Evolutionary conservation across 257 asterid genomes (phyloP), one percentile per base, ranked within the genome.

Genomic region (Nicotiana benthamiana): DNA sequence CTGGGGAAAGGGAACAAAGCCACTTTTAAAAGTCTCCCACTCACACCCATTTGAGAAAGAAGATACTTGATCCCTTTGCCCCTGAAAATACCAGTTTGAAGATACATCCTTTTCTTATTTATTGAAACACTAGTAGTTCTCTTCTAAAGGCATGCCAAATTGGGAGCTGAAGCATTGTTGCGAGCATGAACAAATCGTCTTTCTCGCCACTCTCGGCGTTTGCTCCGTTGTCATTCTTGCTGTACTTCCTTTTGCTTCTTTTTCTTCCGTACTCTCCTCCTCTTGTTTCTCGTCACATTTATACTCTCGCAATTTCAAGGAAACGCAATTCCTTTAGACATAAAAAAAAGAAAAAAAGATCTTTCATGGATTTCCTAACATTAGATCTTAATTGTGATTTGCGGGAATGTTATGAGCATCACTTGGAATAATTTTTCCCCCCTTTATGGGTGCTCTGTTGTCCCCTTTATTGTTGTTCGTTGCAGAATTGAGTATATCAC

Each of bases 151-250:
- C 46, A 88, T 88, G 91, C 78, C 86, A 27, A 88, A 88, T 80
- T 88, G 91, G 91, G 87, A 82, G 86, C 81, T 88, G 77, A 82
- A 81, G 82, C 84, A 88, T 80, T 88, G 91, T 79, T 88, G 91
- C 87, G 86, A 88, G 81, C 89, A 80, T 67, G 91, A 88, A 51
- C 91, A 88, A 84, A 36, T 82, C 9, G 85, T 88, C 70, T 88
- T 88, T 85, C 88, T 88, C 83, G 61, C 66, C 80, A 86, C 86
- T 46, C 81, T 88, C 6, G 85, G 82, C 20, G 91, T 88, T 61
- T 88, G 88, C 75, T 54, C 89, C 26, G 89, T 88, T 32, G 84
- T 88, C 82, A 88, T 88, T 59, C 91, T 88, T 20, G 88, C 91
- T 75, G 91, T 86, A 83, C 32, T 16, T 18, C 34, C 0, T 54